Evolutionary conservation across 2,329 filamentous ascomycete species (phyloP).

Genomic region (Aurifilum marmelostoma): DNA sequence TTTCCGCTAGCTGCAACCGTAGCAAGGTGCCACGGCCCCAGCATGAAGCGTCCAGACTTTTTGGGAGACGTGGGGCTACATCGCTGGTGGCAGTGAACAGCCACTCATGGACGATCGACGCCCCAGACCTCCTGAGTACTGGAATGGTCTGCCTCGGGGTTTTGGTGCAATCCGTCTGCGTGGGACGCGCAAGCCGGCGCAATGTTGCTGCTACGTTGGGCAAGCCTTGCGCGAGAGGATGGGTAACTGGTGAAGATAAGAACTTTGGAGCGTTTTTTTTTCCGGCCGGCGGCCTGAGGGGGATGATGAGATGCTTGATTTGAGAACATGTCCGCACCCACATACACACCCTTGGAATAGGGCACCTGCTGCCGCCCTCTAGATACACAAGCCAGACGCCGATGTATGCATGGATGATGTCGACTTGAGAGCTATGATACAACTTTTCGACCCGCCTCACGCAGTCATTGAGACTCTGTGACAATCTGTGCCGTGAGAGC

Average conservation of each 20-base stretch:
- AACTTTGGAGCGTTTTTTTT: background rate
- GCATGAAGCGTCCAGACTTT: background rate
- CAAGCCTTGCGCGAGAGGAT: background rate
- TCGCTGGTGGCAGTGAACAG: background rate
- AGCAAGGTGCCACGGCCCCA: background rate
- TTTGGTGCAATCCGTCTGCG: slow-evolving; percentile 1
- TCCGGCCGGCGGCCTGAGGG: slow-evolving; percentile 2
- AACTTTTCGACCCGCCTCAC: slow-evolving; percentile 3
- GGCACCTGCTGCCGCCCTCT: slow-evolving; percentile 29
- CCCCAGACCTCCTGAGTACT: too few relatives aligned
- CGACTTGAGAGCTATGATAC: slow-evolving; percentile 23
- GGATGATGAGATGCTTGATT: slow-evolving; percentile 35
- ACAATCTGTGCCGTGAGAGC: background rate
- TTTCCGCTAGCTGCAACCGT: background rate
- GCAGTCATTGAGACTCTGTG: background rate
- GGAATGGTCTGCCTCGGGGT: background rate
- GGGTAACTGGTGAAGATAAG: background rate
- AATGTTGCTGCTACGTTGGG: background rate
- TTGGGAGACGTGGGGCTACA: background rate
- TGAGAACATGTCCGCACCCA: slow-evolving; percentile 14
- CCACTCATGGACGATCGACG: background rate
- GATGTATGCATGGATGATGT: slow-evolving; percentile 23
- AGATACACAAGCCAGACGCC: slow-evolving; percentile 30
- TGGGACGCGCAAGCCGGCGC: slow-evolving; percentile 17
- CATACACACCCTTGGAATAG: slow-evolving; percentile 1